Evolutionary conservation across 2,329 filamentous ascomycete species (phyloP).

Genomic region (Sarocladium brachiariae): DNA sequence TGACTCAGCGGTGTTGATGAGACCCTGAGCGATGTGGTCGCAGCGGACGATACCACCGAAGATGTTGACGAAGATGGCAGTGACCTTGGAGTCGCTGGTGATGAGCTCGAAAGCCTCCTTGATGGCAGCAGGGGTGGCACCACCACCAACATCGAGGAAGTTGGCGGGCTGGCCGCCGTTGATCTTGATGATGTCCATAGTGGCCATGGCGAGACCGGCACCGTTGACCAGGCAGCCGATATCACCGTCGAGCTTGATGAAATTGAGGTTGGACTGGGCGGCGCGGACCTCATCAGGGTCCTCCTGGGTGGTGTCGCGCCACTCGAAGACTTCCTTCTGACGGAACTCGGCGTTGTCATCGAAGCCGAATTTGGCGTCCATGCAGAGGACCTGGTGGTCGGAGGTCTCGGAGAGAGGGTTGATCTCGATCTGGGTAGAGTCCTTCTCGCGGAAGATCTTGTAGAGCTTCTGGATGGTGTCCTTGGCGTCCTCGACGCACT

Average conservation of each 20-base stretch:
- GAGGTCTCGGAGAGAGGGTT: constrained; percentile 98
- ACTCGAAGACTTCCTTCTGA: constrained; percentile 91
- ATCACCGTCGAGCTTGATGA: constrained; percentile 99
- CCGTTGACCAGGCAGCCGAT: constrained; percentile 99
- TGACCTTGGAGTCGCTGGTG: constrained; percentile 96
- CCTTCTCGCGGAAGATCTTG: constrained; percentile 97
- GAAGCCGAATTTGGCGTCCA: constrained; percentile 98
- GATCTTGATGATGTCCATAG: constrained; percentile 99
- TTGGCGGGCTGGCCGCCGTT: constrained; percentile 95
- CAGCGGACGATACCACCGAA: constrained; percentile 98
- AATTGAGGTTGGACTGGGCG: constrained; percentile 91
- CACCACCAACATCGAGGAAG: constrained; percentile 97
- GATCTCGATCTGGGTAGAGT: constrained; percentile 99
- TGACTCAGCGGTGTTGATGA: constrained; percentile 89
- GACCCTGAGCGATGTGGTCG: constrained; percentile 91
- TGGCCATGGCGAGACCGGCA: constrained; percentile 98
- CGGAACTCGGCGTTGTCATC: constrained; percentile 99
- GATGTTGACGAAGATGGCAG: constrained; percentile 99
- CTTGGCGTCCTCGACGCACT: constrained; percentile 93
- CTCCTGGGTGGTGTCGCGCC: constrained; percentile 92
- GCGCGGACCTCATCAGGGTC: constrained; percentile 97
- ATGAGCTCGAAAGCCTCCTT: constrained; percentile 98
- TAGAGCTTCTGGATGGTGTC: constrained; percentile 98
- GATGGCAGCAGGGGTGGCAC: constrained; percentile 93
- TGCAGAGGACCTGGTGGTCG: constrained; percentile 95